These are phyloP conservation scores for Blastobotrys robertii DNA, from an alignment of 805 yeast species.

Conservation along the genomic window DNA sequence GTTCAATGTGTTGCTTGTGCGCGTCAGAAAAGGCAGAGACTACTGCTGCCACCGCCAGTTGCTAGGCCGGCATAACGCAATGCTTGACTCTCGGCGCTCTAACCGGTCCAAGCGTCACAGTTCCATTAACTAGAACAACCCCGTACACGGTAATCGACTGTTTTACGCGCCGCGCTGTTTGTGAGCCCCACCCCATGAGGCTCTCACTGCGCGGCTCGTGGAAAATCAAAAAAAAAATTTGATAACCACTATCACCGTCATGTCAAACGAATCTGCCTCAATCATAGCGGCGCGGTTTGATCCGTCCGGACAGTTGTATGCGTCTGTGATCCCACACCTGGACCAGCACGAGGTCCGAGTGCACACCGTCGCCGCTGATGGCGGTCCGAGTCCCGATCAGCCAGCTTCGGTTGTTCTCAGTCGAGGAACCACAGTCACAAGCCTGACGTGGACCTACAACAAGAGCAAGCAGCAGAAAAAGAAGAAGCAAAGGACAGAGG, in stretches of 20 bases:
- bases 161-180: too few species aligned
- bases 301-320: conserved; percentile 49
- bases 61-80: too few species aligned
- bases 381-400: conserved; percentile 28
- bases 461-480: conserved; percentile 14
- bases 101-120: too few species aligned
- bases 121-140: too few species aligned
- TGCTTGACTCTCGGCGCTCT: too few species aligned
- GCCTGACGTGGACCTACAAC: conserved; percentile 39
- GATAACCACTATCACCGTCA: conserved; percentile 23
- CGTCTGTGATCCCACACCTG: conserved; percentile 55
- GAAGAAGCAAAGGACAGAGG: conserved; percentile 23
- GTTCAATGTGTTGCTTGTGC: too few species aligned
- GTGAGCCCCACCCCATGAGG: too few species aligned
- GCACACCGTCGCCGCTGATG: conserved; percentile 36
- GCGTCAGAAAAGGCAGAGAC: too few species aligned
- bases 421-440: conserved; percentile 40
- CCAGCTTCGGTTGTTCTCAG: conserved; percentile 35
- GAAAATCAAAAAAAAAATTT: too few species aligned
- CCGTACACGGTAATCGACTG: too few species aligned
- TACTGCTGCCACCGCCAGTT: too few species aligned
- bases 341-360: conserved; percentile 64
- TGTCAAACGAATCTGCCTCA: conserved; percentile 2
- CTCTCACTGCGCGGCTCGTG: too few species aligned
- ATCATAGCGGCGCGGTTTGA: conserved; percentile 39